phyloP scores from a whole-genome alignment of 2,329 filamentous ascomycete species.

The Aspergillus texensis region DNA sequence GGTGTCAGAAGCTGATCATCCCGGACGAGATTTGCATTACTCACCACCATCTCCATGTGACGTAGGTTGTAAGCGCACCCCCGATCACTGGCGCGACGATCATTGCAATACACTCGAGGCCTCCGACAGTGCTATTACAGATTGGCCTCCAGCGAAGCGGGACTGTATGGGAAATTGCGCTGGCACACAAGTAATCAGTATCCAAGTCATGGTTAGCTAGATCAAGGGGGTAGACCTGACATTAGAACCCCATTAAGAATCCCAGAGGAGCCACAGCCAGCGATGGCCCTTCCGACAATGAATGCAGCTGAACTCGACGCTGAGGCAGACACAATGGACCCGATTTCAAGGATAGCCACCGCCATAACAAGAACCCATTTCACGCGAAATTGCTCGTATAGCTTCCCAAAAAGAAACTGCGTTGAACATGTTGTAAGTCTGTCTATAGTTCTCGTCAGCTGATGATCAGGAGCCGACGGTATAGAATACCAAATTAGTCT shows the following conservation, averaged over 20 bases:
- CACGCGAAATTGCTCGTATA: not conserved
- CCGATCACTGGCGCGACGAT: no score
- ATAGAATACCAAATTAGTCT: not conserved
- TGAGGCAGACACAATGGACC: not conserved
- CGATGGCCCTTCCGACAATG: not conserved
- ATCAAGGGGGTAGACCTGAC: not conserved
- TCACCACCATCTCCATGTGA: no score
- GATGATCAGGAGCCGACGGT: not conserved
- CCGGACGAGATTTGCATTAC: no score
- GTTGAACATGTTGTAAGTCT: not conserved
- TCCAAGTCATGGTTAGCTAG: not conserved
- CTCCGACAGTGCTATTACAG: no score
- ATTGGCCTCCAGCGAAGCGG: not conserved
- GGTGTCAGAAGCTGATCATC: no score
- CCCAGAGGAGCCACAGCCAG: not conserved
- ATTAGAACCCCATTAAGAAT: not conserved
- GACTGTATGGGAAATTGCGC: not conserved
- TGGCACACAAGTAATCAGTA: not conserved
- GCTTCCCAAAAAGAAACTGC: not conserved
- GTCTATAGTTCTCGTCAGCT: not conserved
- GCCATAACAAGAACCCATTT: not conserved
- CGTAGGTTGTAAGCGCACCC: no score
- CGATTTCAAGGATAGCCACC: not conserved
- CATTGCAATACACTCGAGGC: no score
- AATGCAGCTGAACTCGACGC: not conserved